These are phyloP conservation scores for Breynia disticha DNA, from an alignment of 441 rosid genomes.

Conservation along the genomic window DNA sequence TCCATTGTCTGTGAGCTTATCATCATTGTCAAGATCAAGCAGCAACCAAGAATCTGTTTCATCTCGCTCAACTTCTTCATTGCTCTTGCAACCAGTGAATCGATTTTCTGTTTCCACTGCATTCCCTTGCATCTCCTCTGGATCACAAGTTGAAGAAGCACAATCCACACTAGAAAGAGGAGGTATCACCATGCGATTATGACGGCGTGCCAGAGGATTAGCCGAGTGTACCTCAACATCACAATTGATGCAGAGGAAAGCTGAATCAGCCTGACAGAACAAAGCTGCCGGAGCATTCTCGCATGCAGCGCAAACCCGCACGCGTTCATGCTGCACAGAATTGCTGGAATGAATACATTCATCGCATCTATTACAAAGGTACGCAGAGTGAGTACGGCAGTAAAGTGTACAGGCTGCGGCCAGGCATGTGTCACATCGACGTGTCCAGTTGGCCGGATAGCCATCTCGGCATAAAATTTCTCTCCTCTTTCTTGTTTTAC, in stretches of 20 bases:
- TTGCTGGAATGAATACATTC: slow-evolving; percentile 11
- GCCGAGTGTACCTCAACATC: slow-evolving; percentile 26
- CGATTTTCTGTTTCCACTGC: slow-evolving; percentile 3
- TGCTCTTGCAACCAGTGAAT: slow-evolving; percentile 3
- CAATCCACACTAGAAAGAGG: slow-evolving; percentile 6
- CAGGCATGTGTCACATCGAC: slow-evolving; percentile 19
- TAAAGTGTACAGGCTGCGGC: slow-evolving; percentile 20
- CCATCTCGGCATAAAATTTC: slow-evolving; percentile 7
- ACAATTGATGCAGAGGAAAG: slow-evolving; percentile 23
- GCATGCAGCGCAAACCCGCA: slow-evolving; percentile 23
- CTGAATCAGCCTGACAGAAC: slow-evolving; percentile 30
- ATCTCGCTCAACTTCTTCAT: slow-evolving; percentile 12
- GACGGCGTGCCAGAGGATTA: slow-evolving; percentile 13
- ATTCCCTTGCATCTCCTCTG: slow-evolving; percentile 9
- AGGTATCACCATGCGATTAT: slow-evolving; percentile 20
- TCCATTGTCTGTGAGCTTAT: slow-evolving; percentile 14
- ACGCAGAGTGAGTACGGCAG: slow-evolving; percentile 22
- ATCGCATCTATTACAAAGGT: slow-evolving; percentile 21
- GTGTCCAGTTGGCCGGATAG: slow-evolving; percentile 5
- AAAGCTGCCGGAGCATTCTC: slow-evolving; percentile 24
- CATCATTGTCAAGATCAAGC: slow-evolving; percentile 18
- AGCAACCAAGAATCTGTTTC: slow-evolving; percentile 26
- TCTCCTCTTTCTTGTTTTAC: slow-evolving; percentile 16
- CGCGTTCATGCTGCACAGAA: slow-evolving; percentile 19
- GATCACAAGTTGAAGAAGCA: slow-evolving; percentile 6